A percentile compares a stretch with the other conserved stretches of the same genome.
Conservation (phyloP, 306 rosid genomes). For the Begonia peltatifolia region DNA sequence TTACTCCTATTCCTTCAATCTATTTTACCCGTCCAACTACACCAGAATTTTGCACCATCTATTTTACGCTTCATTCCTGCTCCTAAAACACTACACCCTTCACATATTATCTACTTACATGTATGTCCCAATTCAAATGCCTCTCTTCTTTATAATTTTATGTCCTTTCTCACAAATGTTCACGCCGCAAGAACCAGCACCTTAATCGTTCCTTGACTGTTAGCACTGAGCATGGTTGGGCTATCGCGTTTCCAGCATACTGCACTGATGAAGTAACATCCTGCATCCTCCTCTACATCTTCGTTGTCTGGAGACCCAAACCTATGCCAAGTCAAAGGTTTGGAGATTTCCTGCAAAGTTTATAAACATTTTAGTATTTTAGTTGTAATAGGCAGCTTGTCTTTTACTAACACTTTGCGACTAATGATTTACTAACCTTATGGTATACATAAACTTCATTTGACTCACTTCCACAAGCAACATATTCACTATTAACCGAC, state of each 20-base stretch:
- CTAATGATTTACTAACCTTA: constrained; percentile 38
- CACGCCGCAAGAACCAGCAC: constrained; percentile 86
- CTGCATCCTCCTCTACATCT: constrained; percentile 68
- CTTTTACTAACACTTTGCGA: too few species aligned
- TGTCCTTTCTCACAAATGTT: background rate
- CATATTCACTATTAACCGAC: constrained; percentile 71
- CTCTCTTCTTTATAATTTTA: constrained; percentile 3
- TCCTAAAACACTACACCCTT: background rate
- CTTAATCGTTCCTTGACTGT: constrained; percentile 93
- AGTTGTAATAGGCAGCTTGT: too few species aligned
- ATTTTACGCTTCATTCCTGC: background rate
- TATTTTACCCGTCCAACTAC: too few species aligned
- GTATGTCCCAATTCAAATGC: background rate
- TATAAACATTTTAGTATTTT: too few species aligned
- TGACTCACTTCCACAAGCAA: constrained; percentile 95
- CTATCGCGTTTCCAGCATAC: constrained; percentile 98
- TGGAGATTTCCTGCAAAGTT: constrained; percentile 64
- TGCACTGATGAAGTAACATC: constrained; percentile 84
- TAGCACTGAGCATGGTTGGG: constrained; percentile 87
- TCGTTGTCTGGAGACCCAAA: constrained; percentile 65
- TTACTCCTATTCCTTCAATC: too few species aligned
- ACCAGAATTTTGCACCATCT: background rate
- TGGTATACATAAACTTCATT: constrained; percentile 94
- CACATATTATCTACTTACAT: constrained; percentile 1
- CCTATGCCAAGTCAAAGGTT: constrained; percentile 76